Evolutionary conservation across 208 protist genomes (phyloP), one percentile per base, ranked within the genome.

Genomic region (Phytomonas serpens): DNA sequence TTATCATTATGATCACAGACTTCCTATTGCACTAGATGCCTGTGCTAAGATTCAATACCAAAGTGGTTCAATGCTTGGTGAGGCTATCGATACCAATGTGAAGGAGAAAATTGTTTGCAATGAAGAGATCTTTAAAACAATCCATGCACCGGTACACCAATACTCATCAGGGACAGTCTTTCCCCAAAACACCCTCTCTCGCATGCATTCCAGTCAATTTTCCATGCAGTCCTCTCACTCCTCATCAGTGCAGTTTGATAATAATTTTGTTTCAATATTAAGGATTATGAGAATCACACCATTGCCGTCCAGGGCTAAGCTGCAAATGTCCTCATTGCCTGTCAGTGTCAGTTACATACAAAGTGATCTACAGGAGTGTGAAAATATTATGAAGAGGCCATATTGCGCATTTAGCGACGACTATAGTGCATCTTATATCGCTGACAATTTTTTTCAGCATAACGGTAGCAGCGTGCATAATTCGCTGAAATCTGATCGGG

Each of bases 231-330:
- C 47, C 27, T 57, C 19, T 27, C 47, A 57, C 47, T 9, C 19
- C 27, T 57, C 19, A 57, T 57, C 47, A 57, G 23, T 57, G 47
- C 47, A 57, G 47, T 57, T 57, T 57, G 47, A 57, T 57, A 57
- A 9, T 4, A 57, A 27, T 6, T 27, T 23, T 57, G 47, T 57
- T 57, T 57, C 23, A 27, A 23, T 57, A 27, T 27, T 57, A 19
- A 57, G 27, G 47, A 27, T 23, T 5, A 19, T 57, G 23, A 57
- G 47, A 6, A 57, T 57, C 19, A 57, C 47, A 19, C 47, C 47
- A 57, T 57, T 57, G 47, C 19, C 19, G 19, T 57, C 47, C 11
- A 57, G 47, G 47, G 47, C 47, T 57, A 57, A 19, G 19, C 47
- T 57, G 47, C 47, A 7, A 1, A 57, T 57, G 47, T 19, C 19